Evolutionary conservation across 768 basidiomycete genomes (phyloP), one percentile per base, ranked within the genome.

Genomic region (Amanita jacksonii): DNA sequence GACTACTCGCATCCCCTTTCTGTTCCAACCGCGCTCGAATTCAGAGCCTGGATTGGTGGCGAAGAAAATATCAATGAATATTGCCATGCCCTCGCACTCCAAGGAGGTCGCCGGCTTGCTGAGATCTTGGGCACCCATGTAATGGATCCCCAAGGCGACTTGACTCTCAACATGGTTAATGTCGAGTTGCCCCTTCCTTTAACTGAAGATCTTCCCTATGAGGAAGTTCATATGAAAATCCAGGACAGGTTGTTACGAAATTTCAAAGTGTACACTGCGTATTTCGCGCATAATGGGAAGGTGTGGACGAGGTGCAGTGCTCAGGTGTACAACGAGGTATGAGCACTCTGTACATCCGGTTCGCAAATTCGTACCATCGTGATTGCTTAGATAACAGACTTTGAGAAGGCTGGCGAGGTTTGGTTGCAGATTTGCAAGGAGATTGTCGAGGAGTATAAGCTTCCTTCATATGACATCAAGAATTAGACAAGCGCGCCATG

Each of bases 41-140:
- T 91, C 62, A 75, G 89, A 22, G 54, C 70, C 46, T 74, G 73
- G 64, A 59, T 89, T 2, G 88, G 89, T 1, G 87, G 89, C 5
- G 88, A 92, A 57, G 58, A 71, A 19, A 69, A 66, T 35, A 91
- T 92, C 47, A 76, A 73, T 50, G 62, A 63, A 6, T 89, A 90
- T 57, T 85, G 78, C 51, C 81, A 79, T 57, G 53, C 65, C 7
- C 68, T 89, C 5, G 89, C 86, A 3, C 47, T 83, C 2, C 57
- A 70, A 34, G 89, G 86, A 6, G 87, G 84, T 0, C 69, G 66
- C 47, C 54, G 57, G 8, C 63, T 89, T 6, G 77, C 79, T 1
- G 64, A 75, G 46, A 59, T 76, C 6, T 65, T 88, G 32, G 76
- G 74, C 1, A 89, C 85, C 0, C 51, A 53, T 12, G 66, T 81